Conservation (phyloP, 495 filamentous ascomycete genomes). For the Evansstolkia leycettana region DNA sequence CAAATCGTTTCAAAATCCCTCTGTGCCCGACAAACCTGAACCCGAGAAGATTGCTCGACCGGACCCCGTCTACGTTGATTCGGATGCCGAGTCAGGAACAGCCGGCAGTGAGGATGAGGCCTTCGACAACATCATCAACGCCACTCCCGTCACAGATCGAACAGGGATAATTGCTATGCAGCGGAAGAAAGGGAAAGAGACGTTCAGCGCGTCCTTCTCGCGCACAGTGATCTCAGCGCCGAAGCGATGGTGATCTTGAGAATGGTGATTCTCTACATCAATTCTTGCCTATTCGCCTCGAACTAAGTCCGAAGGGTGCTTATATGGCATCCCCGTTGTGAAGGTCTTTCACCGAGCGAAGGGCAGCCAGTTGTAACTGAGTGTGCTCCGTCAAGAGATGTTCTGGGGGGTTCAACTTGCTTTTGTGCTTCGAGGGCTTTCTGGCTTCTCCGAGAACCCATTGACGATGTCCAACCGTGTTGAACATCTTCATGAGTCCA, state of each 20-base stretch:
- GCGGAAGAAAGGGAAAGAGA: constrained; percentile 30
- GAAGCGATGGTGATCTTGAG: constrained; percentile 45
- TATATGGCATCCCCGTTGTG: no score
- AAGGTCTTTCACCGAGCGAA: no score
- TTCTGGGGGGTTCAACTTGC: no score
- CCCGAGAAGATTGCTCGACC: constrained; percentile 46
- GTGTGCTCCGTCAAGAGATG: no score
- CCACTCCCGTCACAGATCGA: constrained; percentile 73
- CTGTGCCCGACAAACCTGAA: constrained; percentile 35
- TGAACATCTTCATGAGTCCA: no score
- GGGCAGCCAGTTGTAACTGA: no score
- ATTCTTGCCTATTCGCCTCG: no score
- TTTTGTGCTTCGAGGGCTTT: no score
- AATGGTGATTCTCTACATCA: no score
- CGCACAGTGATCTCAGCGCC: constrained; percentile 47
- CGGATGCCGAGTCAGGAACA: constrained; percentile 48
- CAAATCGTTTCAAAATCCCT: constrained; percentile 66
- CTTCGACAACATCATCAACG: constrained; percentile 87
- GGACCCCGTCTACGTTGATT: constrained; percentile 7
- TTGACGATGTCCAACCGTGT: no score
- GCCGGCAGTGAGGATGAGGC: constrained; percentile 55
- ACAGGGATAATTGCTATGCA: constrained; percentile 58
- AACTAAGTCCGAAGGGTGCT: no score
- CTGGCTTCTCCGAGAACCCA: no score
- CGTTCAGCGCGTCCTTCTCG: constrained; percentile 48